These are phyloP conservation scores for Pseudevernia furfuracea DNA, from an alignment of 495 filamentous ascomycete genomes.

Conservation along the genomic window DNA sequence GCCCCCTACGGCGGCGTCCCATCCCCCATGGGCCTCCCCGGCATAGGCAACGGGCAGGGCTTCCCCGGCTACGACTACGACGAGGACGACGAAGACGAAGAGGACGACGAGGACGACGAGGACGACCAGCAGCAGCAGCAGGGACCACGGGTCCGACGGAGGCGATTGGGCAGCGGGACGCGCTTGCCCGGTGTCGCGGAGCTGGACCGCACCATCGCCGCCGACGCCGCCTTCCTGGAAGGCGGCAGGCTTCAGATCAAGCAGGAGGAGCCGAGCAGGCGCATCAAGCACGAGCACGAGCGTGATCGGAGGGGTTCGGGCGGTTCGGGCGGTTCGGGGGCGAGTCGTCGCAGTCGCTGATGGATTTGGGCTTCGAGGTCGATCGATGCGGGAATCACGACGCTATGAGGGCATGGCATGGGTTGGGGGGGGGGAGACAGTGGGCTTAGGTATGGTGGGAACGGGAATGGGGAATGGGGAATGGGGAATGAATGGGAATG, in stretches of 20 bases:
- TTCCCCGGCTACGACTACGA: slow-evolving; percentile 11
- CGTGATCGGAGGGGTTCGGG: not conserved
- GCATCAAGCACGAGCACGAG: not conserved
- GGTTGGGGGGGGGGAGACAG: not conserved
- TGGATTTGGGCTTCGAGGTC: too few species aligned
- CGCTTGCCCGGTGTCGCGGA: slow-evolving; percentile 24
- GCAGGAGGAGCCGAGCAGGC: slow-evolving; percentile 1
- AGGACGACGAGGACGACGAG: slow-evolving; percentile 4
- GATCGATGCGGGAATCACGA: not conserved
- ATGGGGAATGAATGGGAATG: too few species aligned
- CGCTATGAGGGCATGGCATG: not conserved
- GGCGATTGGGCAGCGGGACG: slow-evolving; percentile 3
- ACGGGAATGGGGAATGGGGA: too few species aligned
- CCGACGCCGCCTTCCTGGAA: slow-evolving; percentile 1
- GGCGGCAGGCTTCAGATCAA: slow-evolving; percentile 1
- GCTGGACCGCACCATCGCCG: slow-evolving; percentile 20
- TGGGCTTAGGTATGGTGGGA: too few species aligned
- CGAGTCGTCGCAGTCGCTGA: not conserved
- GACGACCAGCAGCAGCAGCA: slow-evolving; percentile 10
- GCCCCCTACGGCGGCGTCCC: not conserved
- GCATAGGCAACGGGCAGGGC: slow-evolving; percentile 10
- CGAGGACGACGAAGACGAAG: slow-evolving; percentile 11
- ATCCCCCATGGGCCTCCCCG: slow-evolving; percentile 7
- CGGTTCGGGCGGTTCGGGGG: not conserved
- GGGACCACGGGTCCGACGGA: not conserved